Evolutionary conservation across 805 yeast genomes (phyloP).

Genomic region (Dipodascus geniculatus): DNA sequence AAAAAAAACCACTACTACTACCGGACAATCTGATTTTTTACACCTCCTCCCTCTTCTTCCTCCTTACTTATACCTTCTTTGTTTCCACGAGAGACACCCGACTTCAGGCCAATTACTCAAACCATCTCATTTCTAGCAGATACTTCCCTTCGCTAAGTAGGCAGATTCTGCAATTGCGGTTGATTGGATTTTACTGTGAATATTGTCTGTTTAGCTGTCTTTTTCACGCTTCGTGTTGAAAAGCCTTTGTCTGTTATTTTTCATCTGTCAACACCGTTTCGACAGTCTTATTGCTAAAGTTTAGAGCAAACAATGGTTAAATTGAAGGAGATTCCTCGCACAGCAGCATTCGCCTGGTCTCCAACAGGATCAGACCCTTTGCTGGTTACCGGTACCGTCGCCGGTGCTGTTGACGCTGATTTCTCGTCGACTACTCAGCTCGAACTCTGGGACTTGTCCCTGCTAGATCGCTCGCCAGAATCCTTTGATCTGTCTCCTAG

Average conservation of each 20-base stretch:
- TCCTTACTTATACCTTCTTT: background rate
- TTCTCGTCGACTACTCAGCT: conserved; percentile 70
- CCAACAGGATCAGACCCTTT: conserved; percentile 53
- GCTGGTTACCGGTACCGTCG: conserved; percentile 85
- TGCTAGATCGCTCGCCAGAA: conserved; percentile 23
- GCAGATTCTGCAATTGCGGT: background rate
- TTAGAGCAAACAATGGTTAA: conserved; percentile 45
- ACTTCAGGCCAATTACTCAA: no score
- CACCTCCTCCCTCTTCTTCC: background rate
- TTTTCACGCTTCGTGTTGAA: background rate
- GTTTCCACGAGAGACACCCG: no score
- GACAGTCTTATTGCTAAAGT: background rate
- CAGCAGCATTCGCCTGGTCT: conserved; percentile 97
- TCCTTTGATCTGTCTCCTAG: conserved; percentile 29
- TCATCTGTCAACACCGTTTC: background rate
- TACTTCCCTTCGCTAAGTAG: background rate
- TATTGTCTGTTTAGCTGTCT: background rate
- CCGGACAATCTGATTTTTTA: background rate
- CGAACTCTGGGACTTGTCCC: conserved; percentile 61
- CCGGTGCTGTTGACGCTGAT: conserved; percentile 87
- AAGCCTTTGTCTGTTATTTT: background rate
- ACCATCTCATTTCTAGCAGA: background rate
- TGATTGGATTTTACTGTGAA: background rate
- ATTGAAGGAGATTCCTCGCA: conserved; percentile 67
- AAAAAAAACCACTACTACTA: no score